Base-by-base conservation (phyloP, 192 early-diverging fungal genomes). In the Coemansia sp. region DNA sequence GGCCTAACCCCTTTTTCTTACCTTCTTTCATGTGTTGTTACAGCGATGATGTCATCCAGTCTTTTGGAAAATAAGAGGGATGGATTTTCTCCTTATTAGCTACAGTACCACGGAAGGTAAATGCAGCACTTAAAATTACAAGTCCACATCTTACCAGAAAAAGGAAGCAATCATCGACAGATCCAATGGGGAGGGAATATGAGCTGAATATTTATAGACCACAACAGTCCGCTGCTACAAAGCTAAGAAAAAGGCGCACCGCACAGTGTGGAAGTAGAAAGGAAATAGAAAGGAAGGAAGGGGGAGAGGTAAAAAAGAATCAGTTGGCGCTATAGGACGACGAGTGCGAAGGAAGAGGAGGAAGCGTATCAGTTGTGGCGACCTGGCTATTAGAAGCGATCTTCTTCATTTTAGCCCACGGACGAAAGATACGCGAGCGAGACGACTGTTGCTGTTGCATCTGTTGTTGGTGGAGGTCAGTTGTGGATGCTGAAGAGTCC, bases 361-460 rank as follows among this genome's bases (percentile, higher is more conserved):
- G 63, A 31, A 64, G 64, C 20, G 70, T 62, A 23, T 79, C 67
- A 4, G 45, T 10, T 4, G 67, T 30, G 53, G 64, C 59, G 56
- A 73, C 71, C 22, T 74, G 70, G 64, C 37, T 70, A 6, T 66
- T 73, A 7, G 76, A 79, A 0, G 77, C 63, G 3, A 74, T 74
- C 50, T 80, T 80, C 28, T 80, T 80, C 64, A 80, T 70, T 55
- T 74, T 80, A n/a, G 71, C 66, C 77, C 77, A 80, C 3, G 77
- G 77, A 4, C 72, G 60, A 42, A 80, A 80, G 23, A 75, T 68
- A 27, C 68, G 47, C 30, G 77, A 70, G 34, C 77, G 71, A 19
- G 77, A 50, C 3, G 70, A 72, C 13, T 44, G 63, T 31, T 61
- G 67, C 19, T 65, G 68, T 17, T 65, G 63, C 27, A 67, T 59